Base-by-base conservation (phyloP, 73 alveolate genomes). In the Diophrys appendiculata region DNA sequence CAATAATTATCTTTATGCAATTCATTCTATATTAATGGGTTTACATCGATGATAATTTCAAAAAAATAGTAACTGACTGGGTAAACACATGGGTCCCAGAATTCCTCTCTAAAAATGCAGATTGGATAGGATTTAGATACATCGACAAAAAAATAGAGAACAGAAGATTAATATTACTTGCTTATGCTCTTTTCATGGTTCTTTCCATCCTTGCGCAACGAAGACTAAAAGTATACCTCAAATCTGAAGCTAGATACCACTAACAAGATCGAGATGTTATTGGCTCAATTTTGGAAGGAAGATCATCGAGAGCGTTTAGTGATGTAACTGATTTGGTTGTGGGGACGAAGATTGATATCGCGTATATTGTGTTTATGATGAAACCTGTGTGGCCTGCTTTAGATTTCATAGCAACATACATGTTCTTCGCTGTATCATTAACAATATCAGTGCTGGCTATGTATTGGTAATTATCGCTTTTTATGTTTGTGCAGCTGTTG, bases 401-500 rank as follows among this genome's bases (percentile, higher is more conserved):
- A 1, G 81, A 72, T 72, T 72, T 72, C 69, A 22, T 72, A 1
- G 33, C 81, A 1, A 32, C 69, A 55, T 65, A 72, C 29, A 52
- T 52, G 71, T 72, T 72, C 53, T 32, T 65, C 1, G 53, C 34
- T 24, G 52, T 72, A 0, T 2, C 81, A 0, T 14, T 72, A 1
- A 52, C 71, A 1, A 18, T 72, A 3, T 5, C 53, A 1, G 43
- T 28, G 5, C 54, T 72, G 14, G 71, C 53, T 1, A 29, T 72
- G 24, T 65, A 72, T 26, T 72, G 81, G 81, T 25, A 72, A 27
- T 2, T 72, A 18, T 43, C 72, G 11, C 72, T 34, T 1, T 23
- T 53, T 2, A n/a, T 34, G 0, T 28, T 33, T 0, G 1, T 72
- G 34, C 52, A 23, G 3, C 1, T 34, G 24, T 8, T 72, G 0